Conservation (phyloP, 331 rosid species). For the Erythrophleum ivorense region DNA sequence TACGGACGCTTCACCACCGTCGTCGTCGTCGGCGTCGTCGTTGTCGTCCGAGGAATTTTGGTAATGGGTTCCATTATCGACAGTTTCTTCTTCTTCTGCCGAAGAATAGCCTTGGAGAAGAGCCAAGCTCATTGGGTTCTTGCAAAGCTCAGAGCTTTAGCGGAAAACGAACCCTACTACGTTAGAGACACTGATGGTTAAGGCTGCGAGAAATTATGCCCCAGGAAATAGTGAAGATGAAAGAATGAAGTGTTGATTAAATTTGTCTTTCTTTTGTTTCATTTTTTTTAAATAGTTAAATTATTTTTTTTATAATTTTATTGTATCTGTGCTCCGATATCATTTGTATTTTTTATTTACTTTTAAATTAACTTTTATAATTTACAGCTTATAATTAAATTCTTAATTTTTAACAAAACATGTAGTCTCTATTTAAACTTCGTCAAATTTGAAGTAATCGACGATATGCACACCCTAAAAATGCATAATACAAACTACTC, state of each 20-base stretch:
- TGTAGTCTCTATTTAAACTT: no score
- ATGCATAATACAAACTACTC: no score
- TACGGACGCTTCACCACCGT: slow-evolving; percentile 32
- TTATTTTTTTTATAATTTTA: no score
- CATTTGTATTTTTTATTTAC: no score
- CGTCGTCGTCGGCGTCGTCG: slow-evolving; percentile 36
- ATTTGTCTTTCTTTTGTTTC: no score
- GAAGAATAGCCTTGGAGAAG: slow-evolving; percentile 92
- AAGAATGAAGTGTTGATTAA: not conserved
- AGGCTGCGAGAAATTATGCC: not conserved
- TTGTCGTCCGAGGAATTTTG: slow-evolving; percentile 46
- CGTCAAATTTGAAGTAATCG: no score
- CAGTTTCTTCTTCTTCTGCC: slow-evolving; percentile 55
- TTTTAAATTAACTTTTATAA: no score
- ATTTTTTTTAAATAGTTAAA: no score
- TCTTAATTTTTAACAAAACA: no score
- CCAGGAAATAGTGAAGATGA: not conserved
- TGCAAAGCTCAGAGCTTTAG: not conserved
- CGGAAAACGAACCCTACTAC: slow-evolving; percentile 4
- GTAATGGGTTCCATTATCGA: slow-evolving; percentile 25
- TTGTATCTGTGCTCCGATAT: no score
- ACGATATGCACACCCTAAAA: no score
- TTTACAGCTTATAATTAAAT: no score
- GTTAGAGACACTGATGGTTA: not conserved
- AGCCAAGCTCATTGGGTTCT: slow-evolving; percentile 71